Evolutionary conservation across 2,329 filamentous ascomycete genomes (phyloP), one percentile per base, ranked within the genome.

Genomic region (Coniella lustricola): DNA sequence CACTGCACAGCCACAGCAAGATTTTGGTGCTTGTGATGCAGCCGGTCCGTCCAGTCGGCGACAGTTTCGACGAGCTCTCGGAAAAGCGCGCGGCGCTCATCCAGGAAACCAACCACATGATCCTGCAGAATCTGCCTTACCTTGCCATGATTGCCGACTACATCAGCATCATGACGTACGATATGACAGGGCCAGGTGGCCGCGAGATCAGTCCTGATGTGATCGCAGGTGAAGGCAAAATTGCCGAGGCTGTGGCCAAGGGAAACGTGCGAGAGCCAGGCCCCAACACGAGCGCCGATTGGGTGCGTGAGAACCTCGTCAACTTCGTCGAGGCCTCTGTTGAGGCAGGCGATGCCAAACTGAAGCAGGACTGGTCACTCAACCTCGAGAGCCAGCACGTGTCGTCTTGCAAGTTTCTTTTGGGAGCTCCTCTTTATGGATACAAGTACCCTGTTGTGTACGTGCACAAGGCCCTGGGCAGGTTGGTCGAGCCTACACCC

Each of bases 91-190:
- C 44, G 7, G 44, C 18, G 12, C 25, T 46, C 21, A 46, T 46
- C 25, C 34, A 39, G 44, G 35, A 35, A 13, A 46, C 44, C 44
- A 46, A 29, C 29, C 7, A 20, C 25, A 33, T 51, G 22, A 51
- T 55, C 7, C 42, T 53, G 13, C 36, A 48, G 31, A 37, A 55
- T 1, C 36, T 56, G 12, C 44, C 54, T 7, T 42, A 44, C 14
- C 55, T 57, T 7, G 43, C 53, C 2, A 43, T 48, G 14, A 43
- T 55, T 12, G 42, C 49, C 10, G 56, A 57, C 44, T 57, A 57
- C 20, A 54, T 57, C 50, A 53, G 47, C 37, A 50, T 57, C 37
- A 56, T 57, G 56, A 56, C 56, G 0, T 57, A 57, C 40, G 56
- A 57, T 42, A 55, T 57, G 55, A 40, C 50, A 3, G 56, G 56